These are phyloP conservation scores for Auriculariales sp. DNA, from an alignment of 768 basidiomycete genomes.

Conservation along the genomic window DNA sequence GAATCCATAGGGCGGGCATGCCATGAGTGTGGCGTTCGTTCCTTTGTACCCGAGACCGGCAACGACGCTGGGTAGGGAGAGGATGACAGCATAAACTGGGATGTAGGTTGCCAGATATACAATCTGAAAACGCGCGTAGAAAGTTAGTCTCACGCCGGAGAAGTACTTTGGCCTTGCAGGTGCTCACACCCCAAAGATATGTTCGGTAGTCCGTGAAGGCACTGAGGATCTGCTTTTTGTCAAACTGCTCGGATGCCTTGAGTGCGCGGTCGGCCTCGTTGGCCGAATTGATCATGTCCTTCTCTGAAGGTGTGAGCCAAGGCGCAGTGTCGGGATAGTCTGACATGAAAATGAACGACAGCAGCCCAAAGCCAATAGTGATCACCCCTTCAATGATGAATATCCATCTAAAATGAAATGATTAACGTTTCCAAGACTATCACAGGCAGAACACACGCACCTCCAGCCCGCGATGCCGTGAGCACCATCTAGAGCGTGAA, in stretches of 20 bases:
- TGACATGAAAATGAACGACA: conserved; percentile 22
- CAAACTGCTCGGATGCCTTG: conserved; percentile 7
- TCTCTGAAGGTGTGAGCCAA: conserved; percentile 31
- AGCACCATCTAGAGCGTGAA: conserved; percentile 16
- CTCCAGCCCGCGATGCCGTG: conserved; percentile 6
- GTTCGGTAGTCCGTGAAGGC: conserved; percentile 23
- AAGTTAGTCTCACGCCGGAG: too few species aligned
- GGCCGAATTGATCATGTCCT: conserved; percentile 6
- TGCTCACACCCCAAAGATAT: conserved; percentile 24
- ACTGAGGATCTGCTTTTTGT: conserved; percentile 10
- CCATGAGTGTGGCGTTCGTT: conserved; percentile 9
- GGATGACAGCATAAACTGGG: conserved; percentile 5
- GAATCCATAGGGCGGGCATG: conserved; percentile 7
- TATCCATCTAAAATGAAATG: conserved; percentile 8
- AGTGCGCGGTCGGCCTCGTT: conserved; percentile 12
- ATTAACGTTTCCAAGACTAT: neutral
- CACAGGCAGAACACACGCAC: neutral
- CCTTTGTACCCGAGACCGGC: conserved; percentile 7
- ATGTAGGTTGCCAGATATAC: conserved; percentile 7
- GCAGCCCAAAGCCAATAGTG: conserved; percentile 17
- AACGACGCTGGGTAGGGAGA: conserved; percentile 1
- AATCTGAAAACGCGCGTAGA: neutral
- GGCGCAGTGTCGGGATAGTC: conserved; percentile 34
- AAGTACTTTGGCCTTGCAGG: too few species aligned
- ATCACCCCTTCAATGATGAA: conserved; percentile 7